Conservation (phyloP, 495 filamentous ascomycete genomes). For the Penicillium robsamsonii region DNA sequence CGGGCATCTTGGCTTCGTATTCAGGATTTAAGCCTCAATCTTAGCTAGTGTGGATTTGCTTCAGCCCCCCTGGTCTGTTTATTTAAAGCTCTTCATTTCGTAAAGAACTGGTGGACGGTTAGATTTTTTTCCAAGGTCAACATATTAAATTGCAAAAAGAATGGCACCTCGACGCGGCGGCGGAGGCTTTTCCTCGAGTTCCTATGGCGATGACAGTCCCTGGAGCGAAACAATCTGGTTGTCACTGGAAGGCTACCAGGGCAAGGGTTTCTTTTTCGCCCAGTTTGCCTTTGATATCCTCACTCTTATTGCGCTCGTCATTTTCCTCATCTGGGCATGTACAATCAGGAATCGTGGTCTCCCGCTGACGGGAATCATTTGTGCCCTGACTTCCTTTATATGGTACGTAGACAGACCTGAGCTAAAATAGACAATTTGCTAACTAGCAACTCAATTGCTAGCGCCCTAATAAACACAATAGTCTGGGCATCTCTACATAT, state of each 20-base stretch:
- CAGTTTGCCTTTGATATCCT: slow-evolving; percentile 24
- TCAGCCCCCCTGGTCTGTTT: slow-evolving; percentile 2
- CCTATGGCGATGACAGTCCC: background rate
- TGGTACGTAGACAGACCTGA: slow-evolving; percentile 8
- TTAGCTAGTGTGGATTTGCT: background rate
- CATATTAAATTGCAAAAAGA: background rate
- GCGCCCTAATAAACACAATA: slow-evolving; percentile 4
- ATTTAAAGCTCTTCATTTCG: slow-evolving; percentile 1
- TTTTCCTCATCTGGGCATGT: slow-evolving; percentile 25
- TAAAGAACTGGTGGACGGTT: background rate
- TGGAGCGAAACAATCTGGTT: slow-evolving; percentile 15
- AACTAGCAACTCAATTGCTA: background rate
- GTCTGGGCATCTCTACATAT: slow-evolving; percentile 18
- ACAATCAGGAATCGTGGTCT: slow-evolving; percentile 16
- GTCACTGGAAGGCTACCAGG: background rate
- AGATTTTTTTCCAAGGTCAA: background rate
- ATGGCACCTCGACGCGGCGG: slow-evolving; percentile 22
- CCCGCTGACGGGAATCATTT: slow-evolving; percentile 11
- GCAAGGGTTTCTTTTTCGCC: slow-evolving; percentile 9
- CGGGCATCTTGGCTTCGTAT: slow-evolving; percentile 10
- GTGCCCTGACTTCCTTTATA: slow-evolving; percentile 13
- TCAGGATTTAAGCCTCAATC: slow-evolving; percentile 2
- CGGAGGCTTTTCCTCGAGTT: slow-evolving; percentile 10
- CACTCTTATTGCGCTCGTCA: slow-evolving; percentile 16
- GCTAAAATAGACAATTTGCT: background rate